A percentile compares a stretch with the other conserved stretches of the same genome.
phyloP scores from a whole-genome alignment of 371 early-diverging fungal species.

The Chytridium lagenaria region DNA sequence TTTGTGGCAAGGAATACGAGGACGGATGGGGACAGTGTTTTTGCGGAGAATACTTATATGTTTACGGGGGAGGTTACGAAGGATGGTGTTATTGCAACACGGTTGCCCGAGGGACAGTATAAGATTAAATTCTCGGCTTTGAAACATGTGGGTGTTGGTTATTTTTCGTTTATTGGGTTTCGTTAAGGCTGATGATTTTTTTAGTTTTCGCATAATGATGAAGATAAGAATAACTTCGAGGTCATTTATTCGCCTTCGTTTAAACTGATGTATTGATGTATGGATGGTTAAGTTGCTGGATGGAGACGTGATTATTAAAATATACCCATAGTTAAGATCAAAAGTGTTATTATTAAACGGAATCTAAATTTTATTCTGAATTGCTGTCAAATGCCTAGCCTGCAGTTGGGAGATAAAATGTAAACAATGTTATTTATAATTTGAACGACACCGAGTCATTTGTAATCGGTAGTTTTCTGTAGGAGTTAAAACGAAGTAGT shows the following conservation, averaged over 20 bases:
- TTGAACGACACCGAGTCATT: too few species aligned
- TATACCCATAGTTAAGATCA: too few species aligned
- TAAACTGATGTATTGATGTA: not conserved
- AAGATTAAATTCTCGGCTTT: conserved; percentile 20
- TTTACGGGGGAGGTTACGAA: conserved; percentile 4
- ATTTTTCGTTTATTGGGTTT: not conserved
- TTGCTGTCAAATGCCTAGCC: too few species aligned
- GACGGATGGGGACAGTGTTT: conserved; percentile 5
- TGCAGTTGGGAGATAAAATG: too few species aligned
- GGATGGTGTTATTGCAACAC: not conserved
- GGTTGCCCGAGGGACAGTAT: conserved; percentile 25
- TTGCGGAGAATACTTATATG: not conserved
- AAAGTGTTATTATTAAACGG: too few species aligned
- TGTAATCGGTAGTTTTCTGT: too few species aligned
- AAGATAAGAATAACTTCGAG: conserved; percentile 3
- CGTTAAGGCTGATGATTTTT: not conserved
- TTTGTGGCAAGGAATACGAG: conserved; percentile 9
- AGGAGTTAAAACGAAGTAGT: too few species aligned
- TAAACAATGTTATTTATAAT: too few species aligned
- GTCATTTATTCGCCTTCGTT: conserved; percentile 3
- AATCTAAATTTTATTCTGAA: too few species aligned
- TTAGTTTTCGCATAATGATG: not conserved
- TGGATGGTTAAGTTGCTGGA: too few species aligned
- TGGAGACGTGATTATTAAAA: too few species aligned
- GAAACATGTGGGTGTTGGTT: conserved; percentile 13